Base-by-base conservation (phyloP, 129 eudicot genomes). In the Artemisia argyi region DNA sequence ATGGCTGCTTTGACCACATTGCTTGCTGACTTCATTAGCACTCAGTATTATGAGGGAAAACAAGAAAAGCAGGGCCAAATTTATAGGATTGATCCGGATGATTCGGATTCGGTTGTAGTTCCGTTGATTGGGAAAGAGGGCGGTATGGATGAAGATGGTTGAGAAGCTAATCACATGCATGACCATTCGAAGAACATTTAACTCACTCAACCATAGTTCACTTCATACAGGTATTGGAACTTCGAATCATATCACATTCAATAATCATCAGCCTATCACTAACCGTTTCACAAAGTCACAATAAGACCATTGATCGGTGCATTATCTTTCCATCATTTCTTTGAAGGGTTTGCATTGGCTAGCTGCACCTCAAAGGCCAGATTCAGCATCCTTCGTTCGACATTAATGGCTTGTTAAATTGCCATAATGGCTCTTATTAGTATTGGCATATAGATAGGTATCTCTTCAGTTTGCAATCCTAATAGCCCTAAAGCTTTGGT, bases 301-400 rank as follows among this genome's bases (percentile, higher is more conserved):
- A 77, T 89, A 22, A 69, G 83, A 74, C 95, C 96, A 52, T 76
- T 89, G 57, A 75, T 92, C 5, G 95, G 83, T 14, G 98, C 95
- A 0, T 55, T 89, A 56, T 92, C 95, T 20, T 85, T 85, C 78
- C 88, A 89, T 71, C 95, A 92, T 55, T 92, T 89, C 81, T 92
- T 87, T 17, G 72, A 61, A 82, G 96, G 97, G 14, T 92, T 89
- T 78, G 98, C 98, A 66, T 82, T 92, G 3, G 95, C 90, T 17
- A 96, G 98, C 53, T 87, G 96, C 82, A 87, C 89, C 28, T 79
- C 98, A 7, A 89, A 89, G 72, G 96, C 96, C 46, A 72, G 77
- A 49, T 83, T 91, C 18, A 73, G 73, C 49, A 24, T 73, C 61
- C 74, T 86, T 18, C 83, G 73, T 5, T 62, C 86, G 1, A 81